Base-by-base conservation (phyloP, 225 moss, liverwort and hornwort species). In the Straminergon stramineum region DNA sequence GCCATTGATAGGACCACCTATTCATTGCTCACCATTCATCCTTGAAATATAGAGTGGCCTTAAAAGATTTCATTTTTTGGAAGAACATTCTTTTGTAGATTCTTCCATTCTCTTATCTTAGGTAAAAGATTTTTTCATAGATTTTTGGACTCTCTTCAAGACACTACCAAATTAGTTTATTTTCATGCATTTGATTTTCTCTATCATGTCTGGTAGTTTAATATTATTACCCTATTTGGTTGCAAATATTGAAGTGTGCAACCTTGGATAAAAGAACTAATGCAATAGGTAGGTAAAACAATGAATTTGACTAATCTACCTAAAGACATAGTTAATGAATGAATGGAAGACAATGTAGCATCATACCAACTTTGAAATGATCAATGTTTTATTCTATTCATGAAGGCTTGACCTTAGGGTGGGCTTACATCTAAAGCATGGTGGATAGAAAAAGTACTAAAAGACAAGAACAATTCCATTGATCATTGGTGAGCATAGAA, bases 371-470 rank as follows among this genome's bases (percentile, higher is more conserved):
- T 30, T 11, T 4, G 0, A 48, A 45, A 30, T 48, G 18, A 31
- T 48, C 8, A 31, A 43, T 48, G 17, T 11, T 45, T 31, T 75
- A 18, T 30, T 75, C 48, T 31, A 1, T 75, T 31, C 19, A 18
- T 51, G 11, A 0, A 51, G 0, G 18, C 15, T 2, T 2, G 1
- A 0, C 13, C 4, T 15, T 41, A 43, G 3, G 3, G 2, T 8
- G 2, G 15, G 3, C 17, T 28, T 28, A 43, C 3, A 27, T 43
- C 2, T 27, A 3, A 45, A 45, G 3, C 26, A 3, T 0, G 3
- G 1, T 16, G 1, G 5, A 1, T 1, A 14, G 0, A 41, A 70
- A 8, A 7, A 23, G 4, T 70, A 39, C 16, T 4, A 16, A 15
- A 73, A 43, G 27, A 26, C 27, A 43, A 73, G 5, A 45, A 5